Base-by-base conservation (phyloP, 2,329 filamentous ascomycete genomes). In the Pyricularia pennisetigena region DNA sequence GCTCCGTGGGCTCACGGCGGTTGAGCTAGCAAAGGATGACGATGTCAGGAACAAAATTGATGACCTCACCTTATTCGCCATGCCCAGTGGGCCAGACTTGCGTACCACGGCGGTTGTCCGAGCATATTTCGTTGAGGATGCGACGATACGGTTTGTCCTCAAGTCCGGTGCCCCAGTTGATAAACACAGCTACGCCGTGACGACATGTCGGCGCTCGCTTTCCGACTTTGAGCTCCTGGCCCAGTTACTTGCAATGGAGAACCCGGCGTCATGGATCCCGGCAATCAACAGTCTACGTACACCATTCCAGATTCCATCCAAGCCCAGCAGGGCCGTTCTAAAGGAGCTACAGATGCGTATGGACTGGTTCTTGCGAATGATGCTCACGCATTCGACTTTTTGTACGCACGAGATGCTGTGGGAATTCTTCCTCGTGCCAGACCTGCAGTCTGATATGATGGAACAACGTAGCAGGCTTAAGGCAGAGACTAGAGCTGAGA, bases 391-490 rank as follows among this genome's bases (percentile, higher is more conserved):
- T 75, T 91, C 94, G 3, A 98, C 95, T 0, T 97, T 99, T 75
- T 87, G 93, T 0, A 97, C 92, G 0, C 96, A 99, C 75, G 95
- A 99, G 80, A 93, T 98, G 85, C 85, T 99, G 2, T 99, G 95
- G 96, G 95, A 99, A 74, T 99, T 99, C 79, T 97, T 99, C 78
- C 85, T 99, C 0, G 94, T 99, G 14, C 95, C 95, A 1, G 95
- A 99, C 72, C 87, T 99, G 66, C 92, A 97, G 75, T 86, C 92
- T 0, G 88, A 93, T 24, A 93, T 94, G 86, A 94, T 98, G 84
- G 90, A 92, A 67, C 90, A 97, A 76, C 88, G 95, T 66, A 97
- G 92, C 71, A 88, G 88, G 68, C 87, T 93, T 70, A 99, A 99
- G 79, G 91, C 93, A 4, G 90, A 94, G 76, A 88, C 90, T 0